A percentile compares a stretch with the other conserved stretches of the same genome.
Conservation (phyloP, 2,329 filamentous ascomycete genomes). For the Helicocarpus griseus region DNA sequence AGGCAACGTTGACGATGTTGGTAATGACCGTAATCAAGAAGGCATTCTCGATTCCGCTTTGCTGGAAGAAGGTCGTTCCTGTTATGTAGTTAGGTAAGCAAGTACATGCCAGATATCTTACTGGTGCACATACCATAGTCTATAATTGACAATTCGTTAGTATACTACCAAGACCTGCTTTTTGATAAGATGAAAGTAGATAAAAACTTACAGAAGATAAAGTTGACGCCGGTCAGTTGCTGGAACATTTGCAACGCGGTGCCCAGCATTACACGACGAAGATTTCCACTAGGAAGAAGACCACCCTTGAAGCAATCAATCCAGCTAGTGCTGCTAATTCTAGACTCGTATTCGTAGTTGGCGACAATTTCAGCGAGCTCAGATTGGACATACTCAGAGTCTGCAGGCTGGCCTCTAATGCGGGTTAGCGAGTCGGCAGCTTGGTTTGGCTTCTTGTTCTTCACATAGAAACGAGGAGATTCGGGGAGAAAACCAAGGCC, state of each 20-base stretch:
- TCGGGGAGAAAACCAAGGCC: constrained; percentile 46
- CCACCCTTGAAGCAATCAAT: constrained; percentile 42
- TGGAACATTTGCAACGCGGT: constrained; percentile 66
- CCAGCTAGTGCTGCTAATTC: constrained; percentile 34
- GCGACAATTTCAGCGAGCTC: constrained; percentile 44
- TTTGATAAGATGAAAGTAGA: not conserved
- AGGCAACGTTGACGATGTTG: constrained; percentile 43
- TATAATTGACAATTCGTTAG: constrained; percentile 1
- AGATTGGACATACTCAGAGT: constrained; percentile 37
- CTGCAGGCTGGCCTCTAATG: constrained; percentile 37
- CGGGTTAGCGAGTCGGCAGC: constrained; percentile 13
- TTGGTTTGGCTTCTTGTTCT: constrained; percentile 15
- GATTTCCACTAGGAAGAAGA: constrained; percentile 41
- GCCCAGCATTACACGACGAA: constrained; percentile 61
- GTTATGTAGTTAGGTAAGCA: constrained; percentile 19
- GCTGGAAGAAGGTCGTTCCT: constrained; percentile 42
- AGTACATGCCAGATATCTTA: not conserved
- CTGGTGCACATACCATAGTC: constrained; percentile 5
- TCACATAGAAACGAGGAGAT: constrained; percentile 36
- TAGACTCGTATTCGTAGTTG: constrained; percentile 41
- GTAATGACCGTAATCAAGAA: constrained; percentile 45
- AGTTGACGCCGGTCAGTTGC: constrained; percentile 69
- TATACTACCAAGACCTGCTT: too few relatives aligned
- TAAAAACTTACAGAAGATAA: constrained; percentile 30
- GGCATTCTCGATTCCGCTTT: constrained; percentile 39